Evolutionary conservation across 371 early-diverging fungal species (phyloP), one percentile per base, ranked within the genome.

Genomic region (Chytridium lagenaria): DNA sequence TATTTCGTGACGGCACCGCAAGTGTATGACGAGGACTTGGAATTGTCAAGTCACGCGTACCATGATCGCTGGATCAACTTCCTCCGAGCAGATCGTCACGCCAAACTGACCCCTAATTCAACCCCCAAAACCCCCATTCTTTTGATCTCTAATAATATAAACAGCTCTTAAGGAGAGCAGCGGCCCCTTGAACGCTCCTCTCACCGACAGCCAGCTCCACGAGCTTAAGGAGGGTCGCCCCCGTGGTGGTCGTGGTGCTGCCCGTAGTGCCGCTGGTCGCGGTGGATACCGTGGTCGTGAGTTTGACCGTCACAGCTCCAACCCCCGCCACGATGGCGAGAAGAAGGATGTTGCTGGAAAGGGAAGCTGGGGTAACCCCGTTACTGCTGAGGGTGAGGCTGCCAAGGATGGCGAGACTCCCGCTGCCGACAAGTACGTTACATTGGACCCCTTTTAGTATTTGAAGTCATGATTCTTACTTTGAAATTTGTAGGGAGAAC

Each of bases 301-400:
- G 80, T 90, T 87, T 80, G 95, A 95, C 80, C 92, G 95, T 76
- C 93, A 91, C 84, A 87, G 87, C 74, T 92, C 86, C 73, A 89
- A 90, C 52, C 93, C 90, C 75, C 82, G 66, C 67, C 84, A 86
- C 78, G 93, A 92, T 80, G 85, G 87, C 74, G 90, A 92, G 63
- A 95, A 95, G 90, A 94, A 94, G 89, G 90, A 86, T 52, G 79
- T 83, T 57, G 86, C 90, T 75, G 55, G 55, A 23, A 55, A 55
- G 55, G 55, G 55, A 7, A 15, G 16, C 26, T 55, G 55, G 55
- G 67, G 67, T 37, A 44, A 91, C 73, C 78, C 86, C 70, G 80
- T 82, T 73, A 74, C 81, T 39, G 76, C 81, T 61, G 78, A 77
- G 70, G 74, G 63, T 57, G 79, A 74, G n/a, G n/a, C n/a, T 59